These are phyloP conservation scores for Trifolium subterraneum DNA, from an alignment of 306 rosid species.

Conservation along the genomic window DNA sequence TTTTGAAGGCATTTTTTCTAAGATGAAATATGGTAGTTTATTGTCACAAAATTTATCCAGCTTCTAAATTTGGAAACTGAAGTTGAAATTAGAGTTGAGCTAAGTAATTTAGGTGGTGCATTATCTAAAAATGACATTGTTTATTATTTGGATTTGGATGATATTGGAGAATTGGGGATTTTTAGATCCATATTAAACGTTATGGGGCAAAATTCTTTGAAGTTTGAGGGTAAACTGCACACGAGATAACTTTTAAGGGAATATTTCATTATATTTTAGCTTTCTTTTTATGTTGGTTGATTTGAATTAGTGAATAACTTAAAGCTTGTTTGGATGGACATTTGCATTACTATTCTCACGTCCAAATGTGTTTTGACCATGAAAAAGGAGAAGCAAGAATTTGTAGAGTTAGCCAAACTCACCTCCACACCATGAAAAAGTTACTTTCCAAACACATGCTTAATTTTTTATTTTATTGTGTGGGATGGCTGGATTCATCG, in stretches of 20 bases:
- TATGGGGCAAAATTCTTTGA: neutral
- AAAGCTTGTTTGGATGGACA: neutral
- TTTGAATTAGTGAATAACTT: constrained; percentile 6
- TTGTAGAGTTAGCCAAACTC: too few species aligned
- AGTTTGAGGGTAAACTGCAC: neutral
- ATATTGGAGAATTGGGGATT: neutral
- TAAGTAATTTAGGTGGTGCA: neutral
- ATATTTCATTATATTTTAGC: neutral
- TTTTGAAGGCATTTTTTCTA: constrained; percentile 1
- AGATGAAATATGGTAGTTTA: neutral
- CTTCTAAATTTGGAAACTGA: neutral
- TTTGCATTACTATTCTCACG: too few species aligned
- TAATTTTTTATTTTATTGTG: neutral
- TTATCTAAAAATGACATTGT: neutral
- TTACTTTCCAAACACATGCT: too few species aligned
- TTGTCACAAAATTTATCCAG: neutral
- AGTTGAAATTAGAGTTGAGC: neutral
- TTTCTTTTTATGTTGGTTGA: neutral
- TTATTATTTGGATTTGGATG: neutral
- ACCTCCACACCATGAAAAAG: too few species aligned
- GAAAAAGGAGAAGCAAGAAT: too few species aligned
- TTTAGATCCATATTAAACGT: neutral
- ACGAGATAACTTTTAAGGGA: neutral
- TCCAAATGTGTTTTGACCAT: too few species aligned
- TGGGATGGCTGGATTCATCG: neutral